Conservation (phyloP, 169 alveolate genomes). For the Eimeria praecox region DNA sequence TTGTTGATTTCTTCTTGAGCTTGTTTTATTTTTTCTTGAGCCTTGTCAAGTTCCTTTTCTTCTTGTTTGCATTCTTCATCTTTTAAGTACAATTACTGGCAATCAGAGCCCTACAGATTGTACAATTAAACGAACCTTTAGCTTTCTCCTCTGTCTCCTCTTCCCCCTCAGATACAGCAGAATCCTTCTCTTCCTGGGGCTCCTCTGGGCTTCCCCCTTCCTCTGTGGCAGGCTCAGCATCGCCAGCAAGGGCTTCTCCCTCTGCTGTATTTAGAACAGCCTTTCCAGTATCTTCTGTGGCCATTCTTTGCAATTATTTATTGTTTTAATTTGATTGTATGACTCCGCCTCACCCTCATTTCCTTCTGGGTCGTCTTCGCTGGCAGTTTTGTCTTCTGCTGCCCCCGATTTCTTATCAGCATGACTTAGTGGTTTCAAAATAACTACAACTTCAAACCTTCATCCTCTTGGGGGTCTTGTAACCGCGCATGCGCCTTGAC, state of each 20-base stretch:
- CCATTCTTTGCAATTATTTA: background rate
- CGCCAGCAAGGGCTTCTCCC: background rate
- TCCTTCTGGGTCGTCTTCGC: constrained; percentile 27
- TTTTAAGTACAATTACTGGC: background rate
- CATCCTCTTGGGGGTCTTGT: constrained; percentile 8
- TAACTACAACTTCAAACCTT: constrained; percentile 22
- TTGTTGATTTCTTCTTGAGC: constrained; percentile 56
- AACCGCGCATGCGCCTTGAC: constrained; percentile 33
- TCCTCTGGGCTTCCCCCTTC: background rate
- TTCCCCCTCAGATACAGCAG: background rate
- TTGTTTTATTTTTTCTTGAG: constrained; percentile 33
- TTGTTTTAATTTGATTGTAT: background rate
- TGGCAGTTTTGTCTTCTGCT: constrained; percentile 16
- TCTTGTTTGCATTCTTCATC: constrained; percentile 43
- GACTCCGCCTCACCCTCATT: background rate
- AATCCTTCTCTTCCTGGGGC: background rate
- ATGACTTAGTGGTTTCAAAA: background rate
- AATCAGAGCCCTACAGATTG: background rate
- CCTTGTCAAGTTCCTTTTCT: constrained; percentile 63
- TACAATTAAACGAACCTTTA: background rate
- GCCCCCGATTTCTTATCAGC: background rate
- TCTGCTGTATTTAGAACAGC: background rate
- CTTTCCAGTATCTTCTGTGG: background rate
- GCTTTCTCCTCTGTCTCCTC: constrained; percentile 1
- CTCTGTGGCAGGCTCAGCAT: background rate